Conservation (phyloP, 73 alveolate species). For the Tetrahymena thermophila region DNA sequence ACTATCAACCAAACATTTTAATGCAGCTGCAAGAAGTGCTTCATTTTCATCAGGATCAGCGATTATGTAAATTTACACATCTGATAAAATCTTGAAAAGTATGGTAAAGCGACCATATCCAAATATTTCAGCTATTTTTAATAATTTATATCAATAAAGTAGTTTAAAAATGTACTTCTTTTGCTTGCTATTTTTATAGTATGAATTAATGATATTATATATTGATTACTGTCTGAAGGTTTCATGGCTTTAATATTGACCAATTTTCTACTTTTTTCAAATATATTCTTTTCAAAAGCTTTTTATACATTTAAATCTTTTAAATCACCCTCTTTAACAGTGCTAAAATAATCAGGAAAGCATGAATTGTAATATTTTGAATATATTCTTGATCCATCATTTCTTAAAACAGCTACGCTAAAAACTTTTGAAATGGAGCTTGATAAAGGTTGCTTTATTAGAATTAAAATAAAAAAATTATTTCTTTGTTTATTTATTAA, state of each 20-base stretch:
- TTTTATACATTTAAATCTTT: not conserved
- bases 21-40: not conserved
- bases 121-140: not conserved
- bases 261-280: not conserved
- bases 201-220: not conserved
- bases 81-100: not conserved
- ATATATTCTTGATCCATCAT: not conserved
- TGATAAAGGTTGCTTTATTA: not conserved
- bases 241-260: not conserved
- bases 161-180: too few relatives aligned
- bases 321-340: not conserved
- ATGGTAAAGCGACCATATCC: not conserved
- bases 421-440: not conserved
- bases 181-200: not conserved
- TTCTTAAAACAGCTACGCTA: not conserved
- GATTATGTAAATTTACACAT: not conserved
- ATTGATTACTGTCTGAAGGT: not conserved
- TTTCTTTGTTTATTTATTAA: too few relatives aligned
- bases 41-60: not conserved
- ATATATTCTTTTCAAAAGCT: not conserved
- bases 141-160: not conserved
- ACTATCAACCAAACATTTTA: not conserved
- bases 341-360: not conserved
- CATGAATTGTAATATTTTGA: not conserved
- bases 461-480: not conserved